Evolutionary conservation across 495 filamentous ascomycete genomes (phyloP), one percentile per base, ranked within the genome.

Genomic region (Penicillium parvum): DNA sequence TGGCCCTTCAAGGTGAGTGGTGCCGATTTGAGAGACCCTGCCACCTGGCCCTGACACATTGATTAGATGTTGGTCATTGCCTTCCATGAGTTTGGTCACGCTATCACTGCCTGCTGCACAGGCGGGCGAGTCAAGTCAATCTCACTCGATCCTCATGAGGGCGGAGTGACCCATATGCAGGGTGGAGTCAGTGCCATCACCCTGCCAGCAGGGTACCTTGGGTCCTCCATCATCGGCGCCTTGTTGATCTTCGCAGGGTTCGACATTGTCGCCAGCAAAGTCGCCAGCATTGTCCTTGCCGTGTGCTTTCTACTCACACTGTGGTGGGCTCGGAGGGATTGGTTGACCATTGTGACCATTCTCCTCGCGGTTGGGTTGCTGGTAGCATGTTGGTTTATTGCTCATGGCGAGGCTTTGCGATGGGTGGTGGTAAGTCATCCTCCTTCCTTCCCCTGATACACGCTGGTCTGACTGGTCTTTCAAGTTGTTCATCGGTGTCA

Each of bases 21-120:
- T 32, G 17, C 32, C 15, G 5, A n/a, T 8, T 16, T 18, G 8
- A 12, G 12, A 47, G 45, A 47, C 8, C 20, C 15, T 7, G 29
- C 7, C 15, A 49, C 27, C 15, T 7, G 19, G 16, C 3, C n/a
- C 23, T 48, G 30, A 40, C 43, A 32, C 10, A 27, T 20, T 17
- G n/a, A 21, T 30, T 45, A 82, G 82, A 90, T 90, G 85, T 76
- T 90, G 23, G 84, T 88, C 8, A 90, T 90, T 37, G 85, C 85
- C 21, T 90, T 88, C 65, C 85, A 90, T 69, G 85, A 90, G 60
- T 90, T 88, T 61, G 77, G 81, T 21, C 85, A 90, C 66, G 85
- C 85, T 32, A 80, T 84, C 49, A 80, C 81, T 4, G 81, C 84
- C 28, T 74, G 78, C 49, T 78, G 82, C 33, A 90, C 85, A 0